These are phyloP conservation scores for Excoecaria agallocha DNA, from an alignment of 345 rosid species.

Conservation along the genomic window DNA sequence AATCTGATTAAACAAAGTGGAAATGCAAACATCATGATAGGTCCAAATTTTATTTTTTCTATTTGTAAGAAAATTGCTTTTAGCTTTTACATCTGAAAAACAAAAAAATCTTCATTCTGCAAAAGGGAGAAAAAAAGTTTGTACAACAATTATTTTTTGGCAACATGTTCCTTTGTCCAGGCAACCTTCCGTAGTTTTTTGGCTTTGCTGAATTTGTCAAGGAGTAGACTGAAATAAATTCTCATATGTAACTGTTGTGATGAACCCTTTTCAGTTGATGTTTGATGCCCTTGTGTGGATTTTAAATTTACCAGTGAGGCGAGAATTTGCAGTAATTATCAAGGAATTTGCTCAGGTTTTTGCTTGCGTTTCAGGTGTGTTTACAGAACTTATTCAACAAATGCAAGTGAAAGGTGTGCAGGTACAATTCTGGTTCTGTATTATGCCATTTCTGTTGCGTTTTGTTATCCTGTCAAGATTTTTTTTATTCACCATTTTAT, in stretches of 20 bases:
- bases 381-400: conserved; percentile 97
- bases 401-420: conserved; percentile 98
- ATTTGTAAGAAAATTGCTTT: too few species aligned
- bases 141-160: neutral
- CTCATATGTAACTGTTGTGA: neutral
- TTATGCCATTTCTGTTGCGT: neutral
- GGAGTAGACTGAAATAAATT: neutral
- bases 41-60: too few species aligned
- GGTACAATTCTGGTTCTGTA: conserved; percentile 39
- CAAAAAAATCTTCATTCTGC: too few species aligned
- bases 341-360: neutral
- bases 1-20: too few species aligned
- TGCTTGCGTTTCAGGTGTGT: conserved; percentile 64
- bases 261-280: neutral
- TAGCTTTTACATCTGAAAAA: too few species aligned
- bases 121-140: too few species aligned
- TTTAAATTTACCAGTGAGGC: neutral
- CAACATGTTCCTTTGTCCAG: neutral
- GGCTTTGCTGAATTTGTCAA: neutral
- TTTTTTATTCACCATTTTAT: neutral
- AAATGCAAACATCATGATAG: too few species aligned
- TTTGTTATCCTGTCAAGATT: neutral
- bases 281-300: neutral
- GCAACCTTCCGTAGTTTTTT: neutral
- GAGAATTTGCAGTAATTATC: neutral